These are phyloP conservation scores for Ajuga chamaepitys DNA, from an alignment of 257 asterid species.

Conservation along the genomic window DNA sequence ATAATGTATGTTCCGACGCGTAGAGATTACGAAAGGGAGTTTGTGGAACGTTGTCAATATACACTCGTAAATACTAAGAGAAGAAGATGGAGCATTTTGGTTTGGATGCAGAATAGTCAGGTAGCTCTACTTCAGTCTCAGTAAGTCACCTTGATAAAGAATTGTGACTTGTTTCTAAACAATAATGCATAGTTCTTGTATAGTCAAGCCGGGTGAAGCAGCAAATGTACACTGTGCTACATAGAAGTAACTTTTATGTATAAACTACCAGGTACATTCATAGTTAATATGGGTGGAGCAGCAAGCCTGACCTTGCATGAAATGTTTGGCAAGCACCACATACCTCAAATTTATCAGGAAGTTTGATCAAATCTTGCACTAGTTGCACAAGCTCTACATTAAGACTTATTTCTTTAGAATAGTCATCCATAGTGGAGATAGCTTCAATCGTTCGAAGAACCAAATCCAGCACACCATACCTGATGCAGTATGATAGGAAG, in stretches of 20 bases:
- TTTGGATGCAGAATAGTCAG: not conserved
- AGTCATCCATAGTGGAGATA: constrained; percentile 58
- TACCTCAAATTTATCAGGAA: constrained; percentile 83
- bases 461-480: constrained; percentile 62
- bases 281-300: not conserved
- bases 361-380: constrained; percentile 50
- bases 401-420: constrained; percentile 44
- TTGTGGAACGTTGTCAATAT: not conserved
- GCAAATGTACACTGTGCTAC: not conserved
- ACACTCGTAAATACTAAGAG: not conserved
- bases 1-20: not conserved
- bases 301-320: not conserved
- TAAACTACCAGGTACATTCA: not conserved
- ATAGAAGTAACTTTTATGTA: not conserved
- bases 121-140: not conserved
- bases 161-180: not conserved
- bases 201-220: not conserved
- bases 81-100: not conserved
- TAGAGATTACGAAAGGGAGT: not conserved
- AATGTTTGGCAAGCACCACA: constrained; percentile 14
- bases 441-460: constrained; percentile 79
- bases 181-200: not conserved
- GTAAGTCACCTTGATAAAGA: not conserved
- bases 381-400: constrained; percentile 50
- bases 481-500: constrained; percentile 26